A percentile compares a stretch with the other conserved stretches of the same genome.
Evolutionary conservation across 2,329 filamentous ascomycete species (phyloP).

Genomic region (Chalaropsis thielavioides): DNA sequence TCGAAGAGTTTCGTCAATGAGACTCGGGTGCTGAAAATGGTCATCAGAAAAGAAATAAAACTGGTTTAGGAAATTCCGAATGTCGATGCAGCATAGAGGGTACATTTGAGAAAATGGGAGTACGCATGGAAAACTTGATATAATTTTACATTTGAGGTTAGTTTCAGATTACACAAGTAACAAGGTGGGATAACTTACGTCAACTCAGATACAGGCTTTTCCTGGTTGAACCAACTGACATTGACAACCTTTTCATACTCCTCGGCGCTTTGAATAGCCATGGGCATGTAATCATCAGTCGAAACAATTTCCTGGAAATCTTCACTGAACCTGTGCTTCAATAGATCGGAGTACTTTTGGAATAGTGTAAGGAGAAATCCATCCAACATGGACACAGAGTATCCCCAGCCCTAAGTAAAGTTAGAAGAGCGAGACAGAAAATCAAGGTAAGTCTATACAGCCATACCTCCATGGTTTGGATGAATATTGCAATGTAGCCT

Average conservation of each 20-base stretch:
- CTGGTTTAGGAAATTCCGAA: conserved; percentile 92
- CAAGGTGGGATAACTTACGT: conserved; percentile 36
- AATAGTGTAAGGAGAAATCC: conserved; percentile 78
- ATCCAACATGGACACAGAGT: conserved; percentile 68
- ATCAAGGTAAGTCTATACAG: background rate
- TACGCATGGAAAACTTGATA: conserved; percentile 73
- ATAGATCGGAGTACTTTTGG: conserved; percentile 79
- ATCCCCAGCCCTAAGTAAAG: conserved; percentile 60
- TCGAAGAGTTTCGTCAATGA: conserved; percentile 83
- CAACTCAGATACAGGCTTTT: conserved; percentile 60
- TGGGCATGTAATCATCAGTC: conserved; percentile 99
- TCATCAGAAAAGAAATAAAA: conserved; percentile 97
- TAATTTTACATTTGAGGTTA: conserved; percentile 20
- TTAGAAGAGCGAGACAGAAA: background rate
- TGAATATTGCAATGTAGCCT: conserved; percentile 80
- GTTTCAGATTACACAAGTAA: background rate
- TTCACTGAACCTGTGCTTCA: conserved; percentile 83
- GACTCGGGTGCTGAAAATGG: conserved; percentile 76
- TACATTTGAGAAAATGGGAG: conserved; percentile 99
- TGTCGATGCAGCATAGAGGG: conserved; percentile 93
- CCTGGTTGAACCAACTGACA: conserved; percentile 88
- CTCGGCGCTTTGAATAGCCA: conserved; percentile 81
- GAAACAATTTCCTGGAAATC: conserved; percentile 85
- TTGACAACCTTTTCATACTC: conserved; percentile 94
- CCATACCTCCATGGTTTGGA: conserved; percentile 88